phyloP scores from a whole-genome alignment of 1,139 yeast species.

The Wickerhamomyces sp. region DNA sequence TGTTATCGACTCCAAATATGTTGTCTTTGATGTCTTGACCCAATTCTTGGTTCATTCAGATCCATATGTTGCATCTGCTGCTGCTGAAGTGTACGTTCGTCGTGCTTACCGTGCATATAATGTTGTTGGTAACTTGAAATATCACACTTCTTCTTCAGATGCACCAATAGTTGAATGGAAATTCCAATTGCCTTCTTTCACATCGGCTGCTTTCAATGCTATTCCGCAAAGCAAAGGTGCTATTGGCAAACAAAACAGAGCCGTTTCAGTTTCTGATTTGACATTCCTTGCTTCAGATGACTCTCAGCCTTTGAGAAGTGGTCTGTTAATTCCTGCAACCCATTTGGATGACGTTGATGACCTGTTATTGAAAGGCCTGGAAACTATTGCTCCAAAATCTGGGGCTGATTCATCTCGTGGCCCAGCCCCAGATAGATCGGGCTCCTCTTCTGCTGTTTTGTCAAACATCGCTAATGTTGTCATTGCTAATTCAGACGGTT shows the following conservation, averaged over 20 bases:
- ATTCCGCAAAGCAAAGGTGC: slow-evolving; percentile 48
- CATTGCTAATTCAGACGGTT: slow-evolving; percentile 70
- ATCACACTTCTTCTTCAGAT: slow-evolving; percentile 47
- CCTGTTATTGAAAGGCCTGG: slow-evolving; percentile 70
- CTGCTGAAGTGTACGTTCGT: slow-evolving; percentile 93
- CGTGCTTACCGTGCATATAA: slow-evolving; percentile 97
- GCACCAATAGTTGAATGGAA: slow-evolving; percentile 79
- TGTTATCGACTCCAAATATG: slow-evolving; percentile 92
- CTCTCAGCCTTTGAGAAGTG: slow-evolving; percentile 67
- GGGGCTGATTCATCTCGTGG: slow-evolving; percentile 30
- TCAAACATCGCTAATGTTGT: slow-evolving; percentile 81
- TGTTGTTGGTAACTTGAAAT: slow-evolving; percentile 70
- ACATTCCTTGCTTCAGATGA: slow-evolving; percentile 73
- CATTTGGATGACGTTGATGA: slow-evolving; percentile 91
- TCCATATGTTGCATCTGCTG: slow-evolving; percentile 90
- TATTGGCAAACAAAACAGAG: slow-evolving; percentile 45
- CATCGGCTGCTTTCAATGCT: slow-evolving; percentile 70
- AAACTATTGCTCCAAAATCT: slow-evolving; percentile 49
- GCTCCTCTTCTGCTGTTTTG: slow-evolving; percentile 37
- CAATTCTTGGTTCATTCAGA: slow-evolving; percentile 84
- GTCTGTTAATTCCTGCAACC: slow-evolving; percentile 78
- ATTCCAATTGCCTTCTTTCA: slow-evolving; percentile 84
- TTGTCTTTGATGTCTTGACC: slow-evolving; percentile 91
- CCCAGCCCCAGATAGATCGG: slow-evolving; percentile 42
- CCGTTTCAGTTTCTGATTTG: slow-evolving; percentile 87